Conservation (phyloP, 352 stramenopile genomes). For the Globisporangium rhizosaccharum region DNA sequence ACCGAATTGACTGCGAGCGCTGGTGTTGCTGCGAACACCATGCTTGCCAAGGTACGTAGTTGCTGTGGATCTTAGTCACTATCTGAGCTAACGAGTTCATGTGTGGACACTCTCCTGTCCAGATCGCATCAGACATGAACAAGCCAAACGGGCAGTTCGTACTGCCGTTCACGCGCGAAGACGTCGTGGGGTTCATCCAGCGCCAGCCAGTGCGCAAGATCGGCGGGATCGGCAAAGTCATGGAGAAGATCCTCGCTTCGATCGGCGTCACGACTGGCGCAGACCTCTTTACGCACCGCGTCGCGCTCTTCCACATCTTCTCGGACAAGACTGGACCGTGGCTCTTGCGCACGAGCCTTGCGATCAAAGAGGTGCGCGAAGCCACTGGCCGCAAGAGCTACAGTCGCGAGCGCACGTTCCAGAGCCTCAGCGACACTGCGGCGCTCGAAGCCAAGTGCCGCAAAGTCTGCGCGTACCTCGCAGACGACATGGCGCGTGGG, state of each 20-base stretch:
- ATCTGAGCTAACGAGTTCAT: neutral
- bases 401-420: slow-evolving; percentile 73
- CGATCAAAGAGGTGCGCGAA: slow-evolving; percentile 41
- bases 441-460: slow-evolving; percentile 56
- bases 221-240: slow-evolving; percentile 93
- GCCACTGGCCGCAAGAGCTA: slow-evolving; percentile 71
- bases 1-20: slow-evolving; percentile 93
- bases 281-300: slow-evolving; percentile 64
- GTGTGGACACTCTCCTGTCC: neutral
- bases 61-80: neutral
- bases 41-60: slow-evolving; percentile 88
- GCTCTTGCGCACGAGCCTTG: slow-evolving; percentile 68
- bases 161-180: slow-evolving; percentile 67
- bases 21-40: slow-evolving; percentile 88
- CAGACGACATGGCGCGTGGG: slow-evolving; percentile 39
- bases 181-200: slow-evolving; percentile 87
- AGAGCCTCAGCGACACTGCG: slow-evolving; percentile 27
- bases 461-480: slow-evolving; percentile 56
- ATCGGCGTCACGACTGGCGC: slow-evolving; percentile 83
- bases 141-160: slow-evolving; percentile 96
- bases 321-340: slow-evolving; percentile 60
- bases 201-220: slow-evolving; percentile 90
- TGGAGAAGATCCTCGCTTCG: slow-evolving; percentile 88
- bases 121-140: slow-evolving; percentile 94
- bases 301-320: slow-evolving; percentile 60